Percentiles rank a stretch among this genome's conserved stretches.
Evolutionary conservation across 2,329 filamentous ascomycete genomes (phyloP).

Genomic region (Stagonosporopsis rhizophila): DNA sequence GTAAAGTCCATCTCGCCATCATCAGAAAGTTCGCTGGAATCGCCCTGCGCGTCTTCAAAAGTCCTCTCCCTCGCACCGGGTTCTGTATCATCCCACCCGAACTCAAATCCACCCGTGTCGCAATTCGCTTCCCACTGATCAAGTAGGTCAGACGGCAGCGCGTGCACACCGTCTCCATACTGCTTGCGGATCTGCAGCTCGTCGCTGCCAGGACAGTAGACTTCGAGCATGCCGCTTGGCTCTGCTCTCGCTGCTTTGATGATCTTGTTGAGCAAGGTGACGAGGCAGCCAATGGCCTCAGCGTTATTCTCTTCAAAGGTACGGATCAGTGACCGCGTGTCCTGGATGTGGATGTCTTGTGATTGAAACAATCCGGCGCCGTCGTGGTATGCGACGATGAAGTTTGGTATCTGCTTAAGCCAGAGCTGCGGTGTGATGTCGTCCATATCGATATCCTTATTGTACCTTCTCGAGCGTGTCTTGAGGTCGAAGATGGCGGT

Average conservation of each 20-base stretch:
- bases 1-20: conserved; percentile 46
- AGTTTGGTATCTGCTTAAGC: conserved; percentile 59
- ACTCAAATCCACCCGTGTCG: not conserved
- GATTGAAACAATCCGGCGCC: conserved; percentile 53
- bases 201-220: conserved; percentile 40
- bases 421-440: conserved; percentile 58
- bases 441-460: conserved; percentile 44
- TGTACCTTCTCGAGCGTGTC: conserved; percentile 52
- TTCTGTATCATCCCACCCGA: not conserved
- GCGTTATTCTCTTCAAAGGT: conserved; percentile 55
- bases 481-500: conserved; percentile 61
- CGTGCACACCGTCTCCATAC: conserved; percentile 31
- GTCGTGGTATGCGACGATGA: conserved; percentile 60
- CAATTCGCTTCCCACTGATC: conserved; percentile 20
- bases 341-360: conserved; percentile 42
- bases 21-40: not conserved
- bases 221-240: conserved; percentile 38
- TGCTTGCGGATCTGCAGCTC: conserved; percentile 48
- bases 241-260: conserved; percentile 32
- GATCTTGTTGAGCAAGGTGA: conserved; percentile 42
- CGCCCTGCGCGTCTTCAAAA: not conserved
- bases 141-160: conserved; percentile 27
- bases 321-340: conserved; percentile 48
- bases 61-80: not conserved
- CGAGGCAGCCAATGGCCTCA: conserved; percentile 35